Base-by-base conservation (phyloP, 176 grass and related monocot species). In the Luzula sylvatica region DNA sequence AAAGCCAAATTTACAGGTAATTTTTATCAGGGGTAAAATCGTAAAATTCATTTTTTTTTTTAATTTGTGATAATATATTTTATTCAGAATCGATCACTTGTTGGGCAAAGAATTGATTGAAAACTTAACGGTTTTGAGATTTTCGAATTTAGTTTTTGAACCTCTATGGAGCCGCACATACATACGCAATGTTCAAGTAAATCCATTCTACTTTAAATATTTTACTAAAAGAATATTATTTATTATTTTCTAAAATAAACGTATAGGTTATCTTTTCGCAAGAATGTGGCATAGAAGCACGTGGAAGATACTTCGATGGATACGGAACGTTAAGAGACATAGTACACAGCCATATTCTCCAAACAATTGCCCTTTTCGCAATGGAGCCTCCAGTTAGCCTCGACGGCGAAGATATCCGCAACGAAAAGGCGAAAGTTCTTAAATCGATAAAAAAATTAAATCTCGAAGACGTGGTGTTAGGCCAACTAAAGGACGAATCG, bases 351-450 rank as follows among this genome's bases (percentile, higher is more conserved):
- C 90, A 95, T 66, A 82, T 88, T 58, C 80, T 95, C 60, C 90
- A 95, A 67, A 88, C 84, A 75, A 65, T 88, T 67, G 80, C 90
- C 2, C 67, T 95, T 38, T 88, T 95, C 52, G 83, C 84, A 42
- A 95, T 95, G 90, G 90, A 95, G 76, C 80, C 56, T 19, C 90
- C 84, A 35, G 90, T 88, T 45, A 82, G 80, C 52, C 83, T 95
- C 72, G 69, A 88, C 62, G 89, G 89, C 63, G 83, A 95, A 74
- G 89, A 95, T 70, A 88, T 95, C 61, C 73, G 83, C 55, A 70
- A 95, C 83, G 89, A 95, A 72, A 95, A 95, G 89, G 89, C 75
- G 38, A 95, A 95, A 73, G 83, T 95, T 41, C 83, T 95, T 40
- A 83, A 70, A 66, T 95, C 89, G 71, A 84, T 95, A 46, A 54